Conservation (phyloP, 805 yeast genomes). For the Starmerella geochares region DNA sequence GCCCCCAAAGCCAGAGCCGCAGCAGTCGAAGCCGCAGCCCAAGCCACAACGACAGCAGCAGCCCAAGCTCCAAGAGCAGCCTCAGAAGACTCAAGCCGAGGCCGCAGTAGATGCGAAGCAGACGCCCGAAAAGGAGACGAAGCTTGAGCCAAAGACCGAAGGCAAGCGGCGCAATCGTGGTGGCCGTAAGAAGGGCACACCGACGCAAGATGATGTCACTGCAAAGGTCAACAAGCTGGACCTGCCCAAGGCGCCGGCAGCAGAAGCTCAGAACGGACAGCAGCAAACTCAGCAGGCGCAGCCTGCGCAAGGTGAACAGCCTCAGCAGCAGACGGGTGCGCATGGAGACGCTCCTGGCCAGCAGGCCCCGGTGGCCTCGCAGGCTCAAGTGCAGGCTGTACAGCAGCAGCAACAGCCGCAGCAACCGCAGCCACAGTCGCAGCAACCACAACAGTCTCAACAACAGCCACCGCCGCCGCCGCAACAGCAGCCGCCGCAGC, state of each 20-base stretch:
- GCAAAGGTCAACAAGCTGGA: conserved; percentile 13
- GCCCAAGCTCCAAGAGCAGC: conserved; percentile 1
- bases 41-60: not conserved
- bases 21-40: conserved; percentile 4
- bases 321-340: conserved; percentile 7
- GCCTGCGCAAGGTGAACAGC: conserved; percentile 10
- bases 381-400: conserved; percentile 15
- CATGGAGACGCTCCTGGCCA: conserved; percentile 3
- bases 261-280: conserved; percentile 10
- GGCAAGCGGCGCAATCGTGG: conserved; percentile 7
- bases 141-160: conserved; percentile 5
- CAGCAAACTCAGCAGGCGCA: conserved; percentile 2
- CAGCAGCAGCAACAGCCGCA: conserved; percentile 4
- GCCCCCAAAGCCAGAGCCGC: conserved; percentile 15
- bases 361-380: conserved; percentile 13
- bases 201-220: conserved; percentile 13
- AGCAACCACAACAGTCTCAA: conserved; percentile 1
- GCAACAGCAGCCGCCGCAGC: conserved; percentile 8
- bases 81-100: not conserved
- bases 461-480: too few species aligned
- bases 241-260: conserved; percentile 18
- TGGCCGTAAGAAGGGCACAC: conserved; percentile 8
- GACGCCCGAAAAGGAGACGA: not conserved
- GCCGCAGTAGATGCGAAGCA: not conserved
- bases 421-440: conserved; percentile 1